A percentile compares a stretch with the other conserved stretches of the same genome.
phyloP scores from a whole-genome alignment of 2,329 filamentous ascomycete species.

The Diaporthe vexans region DNA sequence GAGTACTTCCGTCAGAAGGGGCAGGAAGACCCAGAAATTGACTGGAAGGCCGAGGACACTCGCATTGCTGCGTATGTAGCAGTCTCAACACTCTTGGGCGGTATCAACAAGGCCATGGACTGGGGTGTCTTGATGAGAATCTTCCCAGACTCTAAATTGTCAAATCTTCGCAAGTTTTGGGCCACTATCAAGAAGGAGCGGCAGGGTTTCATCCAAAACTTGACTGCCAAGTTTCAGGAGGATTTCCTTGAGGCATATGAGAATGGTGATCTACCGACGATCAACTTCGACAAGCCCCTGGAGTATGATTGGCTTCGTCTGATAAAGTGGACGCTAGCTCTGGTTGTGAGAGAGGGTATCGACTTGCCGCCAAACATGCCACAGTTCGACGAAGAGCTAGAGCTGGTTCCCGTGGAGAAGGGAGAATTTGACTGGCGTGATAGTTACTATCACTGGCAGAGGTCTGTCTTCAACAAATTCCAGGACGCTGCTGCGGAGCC shows the following conservation, averaged over 20 bases:
- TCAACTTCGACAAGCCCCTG: slow-evolving; percentile 74
- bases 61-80: slow-evolving; percentile 71
- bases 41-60: slow-evolving; percentile 59
- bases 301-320: slow-evolving; percentile 78
- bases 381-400: slow-evolving; percentile 58
- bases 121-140: slow-evolving; percentile 71
- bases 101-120: slow-evolving; percentile 70
- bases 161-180: slow-evolving; percentile 70
- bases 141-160: slow-evolving; percentile 67
- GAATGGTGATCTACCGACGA: slow-evolving; percentile 68
- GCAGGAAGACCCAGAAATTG: slow-evolving; percentile 52
- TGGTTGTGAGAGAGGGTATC: slow-evolving; percentile 60
- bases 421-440: slow-evolving; percentile 66
- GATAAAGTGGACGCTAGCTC: slow-evolving; percentile 75
- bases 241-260: slow-evolving; percentile 77
- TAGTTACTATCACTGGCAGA: slow-evolving; percentile 66
- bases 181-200: slow-evolving; percentile 64
- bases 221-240: slow-evolving; percentile 75
- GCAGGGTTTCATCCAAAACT: slow-evolving; percentile 65
- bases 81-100: slow-evolving; percentile 70
- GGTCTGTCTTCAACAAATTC: slow-evolving; percentile 70
- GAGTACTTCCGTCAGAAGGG: slow-evolving; percentile 52
- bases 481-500: slow-evolving; percentile 66
- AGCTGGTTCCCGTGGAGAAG: slow-evolving; percentile 39
- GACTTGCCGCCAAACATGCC: slow-evolving; percentile 63